These are phyloP conservation scores for Cyclostephanos tholiformis DNA, from an alignment of 108 stramenopile genomes.

Conservation along the genomic window DNA sequence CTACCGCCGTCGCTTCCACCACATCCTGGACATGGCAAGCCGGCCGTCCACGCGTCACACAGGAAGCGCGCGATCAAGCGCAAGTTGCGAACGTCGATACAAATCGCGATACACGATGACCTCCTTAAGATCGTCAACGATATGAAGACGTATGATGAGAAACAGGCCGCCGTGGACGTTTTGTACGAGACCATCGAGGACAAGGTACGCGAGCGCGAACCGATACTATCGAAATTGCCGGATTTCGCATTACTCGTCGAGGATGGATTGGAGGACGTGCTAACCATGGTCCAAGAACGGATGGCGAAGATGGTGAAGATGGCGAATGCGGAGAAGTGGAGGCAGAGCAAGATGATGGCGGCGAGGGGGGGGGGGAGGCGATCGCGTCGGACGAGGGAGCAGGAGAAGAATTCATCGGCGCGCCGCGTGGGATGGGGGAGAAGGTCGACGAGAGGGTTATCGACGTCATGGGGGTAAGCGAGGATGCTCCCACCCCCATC, in stretches of 20 bases:
- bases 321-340: too few relatives aligned
- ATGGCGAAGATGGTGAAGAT: neutral
- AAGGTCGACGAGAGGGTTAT: constrained; percentile 7
- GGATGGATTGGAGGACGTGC: constrained; percentile 63
- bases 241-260: constrained; percentile 68
- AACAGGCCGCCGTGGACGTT: constrained; percentile 74
- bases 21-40: constrained; percentile 57
- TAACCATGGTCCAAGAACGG: constrained; percentile 48
- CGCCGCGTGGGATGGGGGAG: neutral
- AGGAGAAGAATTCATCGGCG: neutral
- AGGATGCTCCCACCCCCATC: constrained; percentile 57
- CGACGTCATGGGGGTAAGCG: constrained; percentile 20
- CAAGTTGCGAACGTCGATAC: constrained; percentile 44
- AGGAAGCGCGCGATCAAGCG: constrained; percentile 41
- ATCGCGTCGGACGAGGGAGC: neutral
- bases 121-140: constrained; percentile 42
- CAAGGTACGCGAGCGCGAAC: constrained; percentile 50
- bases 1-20: constrained; percentile 49
- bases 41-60: constrained; percentile 55
- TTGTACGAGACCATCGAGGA: constrained; percentile 74
- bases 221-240: constrained; percentile 62
- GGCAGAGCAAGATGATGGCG: constrained; percentile 24
- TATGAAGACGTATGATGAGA: constrained; percentile 54
- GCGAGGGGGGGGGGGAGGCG: neutral
- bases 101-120: constrained; percentile 51